Conservation (phyloP, 306 rosid species). For the Quercus wislizeni region DNA sequence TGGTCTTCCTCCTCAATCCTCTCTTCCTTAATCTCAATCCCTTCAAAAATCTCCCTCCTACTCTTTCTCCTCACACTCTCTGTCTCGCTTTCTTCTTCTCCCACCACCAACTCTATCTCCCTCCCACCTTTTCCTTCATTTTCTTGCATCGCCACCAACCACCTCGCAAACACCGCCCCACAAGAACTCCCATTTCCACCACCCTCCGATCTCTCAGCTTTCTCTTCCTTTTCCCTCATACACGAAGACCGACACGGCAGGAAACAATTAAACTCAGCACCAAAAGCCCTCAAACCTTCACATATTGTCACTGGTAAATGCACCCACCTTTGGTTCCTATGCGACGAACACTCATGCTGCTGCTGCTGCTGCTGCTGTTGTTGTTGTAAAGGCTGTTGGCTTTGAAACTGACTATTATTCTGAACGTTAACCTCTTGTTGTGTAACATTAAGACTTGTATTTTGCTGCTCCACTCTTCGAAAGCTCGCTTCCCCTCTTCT, state of each 20-base stretch:
- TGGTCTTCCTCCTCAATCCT: constrained; percentile 23
- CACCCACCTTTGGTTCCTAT: constrained; percentile 80
- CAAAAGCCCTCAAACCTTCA: constrained; percentile 69
- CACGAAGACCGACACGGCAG: constrained; percentile 82
- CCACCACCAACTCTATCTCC: constrained; percentile 19
- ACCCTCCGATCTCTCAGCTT: constrained; percentile 16
- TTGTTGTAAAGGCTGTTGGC: constrained; percentile 27
- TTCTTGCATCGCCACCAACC: constrained; percentile 74
- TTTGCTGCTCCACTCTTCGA: constrained; percentile 39
- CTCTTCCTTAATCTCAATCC: constrained; percentile 57
- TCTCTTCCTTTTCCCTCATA: constrained; percentile 42
- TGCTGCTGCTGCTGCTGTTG: constrained; percentile 25
- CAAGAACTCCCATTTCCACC: constrained; percentile 56
- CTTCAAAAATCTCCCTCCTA: constrained; percentile 73
- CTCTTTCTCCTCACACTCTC: constrained; percentile 36
- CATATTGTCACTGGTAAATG: constrained; percentile 87
- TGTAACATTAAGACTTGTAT: background rate
- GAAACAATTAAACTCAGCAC: constrained; percentile 78
- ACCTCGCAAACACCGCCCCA: constrained; percentile 65
- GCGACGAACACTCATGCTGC: constrained; percentile 54
- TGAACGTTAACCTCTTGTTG: constrained; percentile 43
- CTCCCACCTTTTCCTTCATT: too few species aligned
- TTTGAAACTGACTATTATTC: constrained; percentile 39
- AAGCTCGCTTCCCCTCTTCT: constrained; percentile 68
- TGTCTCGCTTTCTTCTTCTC: constrained; percentile 32